Percentiles rank a stretch among this genome's conserved stretches.
Conservation (phyloP, 371 early-diverging fungal species). For the Syncephalastrum monosporum region DNA sequence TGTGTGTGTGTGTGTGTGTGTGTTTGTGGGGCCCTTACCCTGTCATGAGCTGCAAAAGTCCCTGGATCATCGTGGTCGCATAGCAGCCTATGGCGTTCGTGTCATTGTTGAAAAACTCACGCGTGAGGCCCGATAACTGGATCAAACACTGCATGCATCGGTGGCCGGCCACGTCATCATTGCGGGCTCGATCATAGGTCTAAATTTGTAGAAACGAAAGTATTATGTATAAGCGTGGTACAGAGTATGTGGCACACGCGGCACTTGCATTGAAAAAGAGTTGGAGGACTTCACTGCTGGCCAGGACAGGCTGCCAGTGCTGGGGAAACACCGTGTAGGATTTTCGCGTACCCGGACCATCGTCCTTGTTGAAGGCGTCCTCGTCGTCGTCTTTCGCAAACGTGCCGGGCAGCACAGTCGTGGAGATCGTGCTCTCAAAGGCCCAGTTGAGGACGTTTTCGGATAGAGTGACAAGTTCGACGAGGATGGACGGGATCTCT, state of each 20-base stretch:
- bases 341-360: conserved; percentile 36
- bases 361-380: conserved; percentile 50
- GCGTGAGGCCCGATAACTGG: conserved; percentile 70
- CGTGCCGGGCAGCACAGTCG: conserved; percentile 45
- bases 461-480: conserved; percentile 47
- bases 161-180: conserved; percentile 51
- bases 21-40: conserved; percentile 37
- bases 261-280: conserved; percentile 55
- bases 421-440: conserved; percentile 52
- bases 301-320: conserved; percentile 46
- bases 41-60: conserved; percentile 52
- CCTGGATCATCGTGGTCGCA: conserved; percentile 56
- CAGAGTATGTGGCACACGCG: too few species aligned
- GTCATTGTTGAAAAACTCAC: conserved; percentile 58
- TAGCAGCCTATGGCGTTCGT: conserved; percentile 39
- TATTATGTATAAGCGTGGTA: too few species aligned
- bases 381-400: conserved; percentile 42
- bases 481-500: conserved; percentile 17
- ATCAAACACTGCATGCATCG: conserved; percentile 65
- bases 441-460: conserved; percentile 73
- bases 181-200: conserved; percentile 43
- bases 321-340: conserved; percentile 48
- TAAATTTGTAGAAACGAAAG: background rate
- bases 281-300: conserved; percentile 54
- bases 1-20: too few species aligned